These are phyloP conservation scores for Corylus heterophylla DNA, from an alignment of 306 rosid genomes.

Conservation along the genomic window DNA sequence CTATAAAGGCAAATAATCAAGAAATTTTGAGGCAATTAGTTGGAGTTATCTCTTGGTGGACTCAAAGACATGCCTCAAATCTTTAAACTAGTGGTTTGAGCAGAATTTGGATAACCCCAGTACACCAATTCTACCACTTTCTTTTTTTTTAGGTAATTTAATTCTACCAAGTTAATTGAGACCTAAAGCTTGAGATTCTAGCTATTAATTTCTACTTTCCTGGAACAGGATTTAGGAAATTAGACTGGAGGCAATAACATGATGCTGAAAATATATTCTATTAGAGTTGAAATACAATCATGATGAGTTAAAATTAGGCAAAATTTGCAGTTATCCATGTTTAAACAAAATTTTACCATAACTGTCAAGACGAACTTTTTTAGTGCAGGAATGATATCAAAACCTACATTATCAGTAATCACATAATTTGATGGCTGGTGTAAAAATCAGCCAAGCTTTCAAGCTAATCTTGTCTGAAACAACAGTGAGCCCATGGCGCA, in stretches of 20 bases:
- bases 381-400: constrained; percentile 1
- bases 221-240: neutral
- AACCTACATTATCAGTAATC: constrained; percentile 3
- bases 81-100: too few relatives aligned
- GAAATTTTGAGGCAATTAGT: neutral
- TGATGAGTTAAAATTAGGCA: neutral
- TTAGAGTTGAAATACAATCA: neutral
- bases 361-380: neutral
- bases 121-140: too few relatives aligned
- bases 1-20: neutral
- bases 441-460: neutral
- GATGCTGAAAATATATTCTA: neutral
- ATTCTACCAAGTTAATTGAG: neutral
- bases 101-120: too few relatives aligned
- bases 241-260: neutral
- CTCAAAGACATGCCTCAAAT: constrained; percentile 4
- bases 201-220: neutral
- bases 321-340: neutral
- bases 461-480: neutral
- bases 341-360: neutral
- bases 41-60: neutral
- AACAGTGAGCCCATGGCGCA: neutral
- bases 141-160: neutral
- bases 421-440: neutral
- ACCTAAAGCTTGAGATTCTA: neutral